Conservation (phyloP, 352 stramenopile species). For the Thraustochytrium sp. region DNA sequence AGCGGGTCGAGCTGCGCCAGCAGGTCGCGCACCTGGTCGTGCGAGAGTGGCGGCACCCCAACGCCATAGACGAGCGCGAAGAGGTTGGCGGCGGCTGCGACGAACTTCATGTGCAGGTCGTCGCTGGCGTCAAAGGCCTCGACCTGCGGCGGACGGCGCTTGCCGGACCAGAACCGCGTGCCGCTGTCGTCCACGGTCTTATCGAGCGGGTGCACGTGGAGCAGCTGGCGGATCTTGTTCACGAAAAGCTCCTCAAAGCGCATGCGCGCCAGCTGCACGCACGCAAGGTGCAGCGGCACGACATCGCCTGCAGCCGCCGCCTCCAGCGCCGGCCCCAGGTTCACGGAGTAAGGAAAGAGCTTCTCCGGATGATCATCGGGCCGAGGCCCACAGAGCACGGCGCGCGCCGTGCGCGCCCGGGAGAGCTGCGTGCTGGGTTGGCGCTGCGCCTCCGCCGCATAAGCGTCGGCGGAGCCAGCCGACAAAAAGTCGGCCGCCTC, state of each 20-base stretch:
- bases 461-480: slow-evolving; percentile 40
- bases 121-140: slow-evolving; percentile 83
- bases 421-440: slow-evolving; percentile 22
- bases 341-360: slow-evolving; percentile 29
- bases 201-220: slow-evolving; percentile 92
- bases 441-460: background rate
- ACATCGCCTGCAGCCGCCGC: background rate
- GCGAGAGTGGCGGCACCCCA: background rate
- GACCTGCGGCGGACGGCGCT: slow-evolving; percentile 87
- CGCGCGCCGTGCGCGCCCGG: slow-evolving; percentile 1
- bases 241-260: slow-evolving; percentile 97
- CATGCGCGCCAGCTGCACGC: slow-evolving; percentile 87
- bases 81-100: slow-evolving; percentile 87
- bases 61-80: slow-evolving; percentile 59
- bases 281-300: slow-evolving; percentile 65
- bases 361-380: slow-evolving; percentile 22
- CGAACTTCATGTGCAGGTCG: slow-evolving; percentile 87
- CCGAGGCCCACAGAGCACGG: background rate
- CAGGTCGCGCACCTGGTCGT: background rate
- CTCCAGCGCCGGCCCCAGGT: background rate
- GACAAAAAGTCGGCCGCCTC: slow-evolving; percentile 91
- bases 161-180: slow-evolving; percentile 93
- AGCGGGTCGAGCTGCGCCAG: background rate
- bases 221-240: slow-evolving; percentile 93
- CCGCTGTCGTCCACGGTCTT: slow-evolving; percentile 81